Base-by-base conservation (phyloP, 1,284 basidiomycete genomes). In the Trametes sp. region DNA sequence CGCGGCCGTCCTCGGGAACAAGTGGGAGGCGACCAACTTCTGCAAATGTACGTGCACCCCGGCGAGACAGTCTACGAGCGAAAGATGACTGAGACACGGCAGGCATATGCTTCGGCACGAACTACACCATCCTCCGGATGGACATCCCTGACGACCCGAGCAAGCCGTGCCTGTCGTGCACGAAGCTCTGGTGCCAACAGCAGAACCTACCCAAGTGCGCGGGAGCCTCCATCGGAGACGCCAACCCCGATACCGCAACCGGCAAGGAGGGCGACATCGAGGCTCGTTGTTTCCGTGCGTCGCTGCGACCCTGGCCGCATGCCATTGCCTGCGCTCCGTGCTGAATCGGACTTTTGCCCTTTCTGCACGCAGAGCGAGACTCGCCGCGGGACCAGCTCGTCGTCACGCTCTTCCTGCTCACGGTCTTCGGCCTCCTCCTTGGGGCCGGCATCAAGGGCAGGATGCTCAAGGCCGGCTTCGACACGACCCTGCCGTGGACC, bases 221-320 rank as follows among this genome's bases (percentile, higher is more conserved):
- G 55, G 93, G 92, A 46, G 96, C 96, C 35, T 84, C 89, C 56
- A 79, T 95, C 36, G 95, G 94, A 29, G 92, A 95, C 70, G 89
- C 92, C 38, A 88, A 98, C 77, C 92, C 90, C 24, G 95, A 98
- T 76, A 95, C 92, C 23, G 95, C 92, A 8, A 96, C 95, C 2
- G 96, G 96, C n/a, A 95, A 94, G 72, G 96, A 97, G 75, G 95
- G 95, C 26, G 95, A 98, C 76, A 94, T 98, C 38, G 93, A 96
- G 79, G 95, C 95, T 63, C 84, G 94, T 74, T 98, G 96, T 82
- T 98, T 98, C 78, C 94, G 95, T 96, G 78, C 72, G 95, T 87
- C 62, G 56, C 63, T 14, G 26, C 54, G 65, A 71, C 71, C 60
- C 68, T 70, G 60, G 57, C 58, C 56, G 52, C 64, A 53, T 63